Evolutionary conservation across 1,139 yeast species (phyloP).

Genomic region (Magnusiomyces ingens): DNA sequence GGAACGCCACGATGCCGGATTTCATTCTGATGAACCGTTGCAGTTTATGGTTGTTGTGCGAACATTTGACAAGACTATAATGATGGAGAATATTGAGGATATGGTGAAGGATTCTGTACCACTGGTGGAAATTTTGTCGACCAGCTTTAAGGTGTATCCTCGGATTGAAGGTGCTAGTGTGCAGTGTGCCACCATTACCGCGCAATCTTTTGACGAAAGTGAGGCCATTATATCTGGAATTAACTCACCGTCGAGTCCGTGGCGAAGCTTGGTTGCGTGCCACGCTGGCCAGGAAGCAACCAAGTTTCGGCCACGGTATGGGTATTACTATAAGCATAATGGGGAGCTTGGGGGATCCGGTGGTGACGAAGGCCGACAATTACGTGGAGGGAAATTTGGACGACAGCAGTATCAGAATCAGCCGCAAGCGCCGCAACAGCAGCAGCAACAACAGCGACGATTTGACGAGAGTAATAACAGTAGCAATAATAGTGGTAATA

Average conservation of each 20-base stretch:
- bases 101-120: not conserved
- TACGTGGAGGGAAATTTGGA: no score
- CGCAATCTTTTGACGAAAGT: not conserved
- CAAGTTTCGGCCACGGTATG: not conserved
- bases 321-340: not conserved
- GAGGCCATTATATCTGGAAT: not conserved
- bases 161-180: not conserved
- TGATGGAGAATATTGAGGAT: not conserved
- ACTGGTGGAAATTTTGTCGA: not conserved
- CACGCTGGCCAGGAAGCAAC: conserved; percentile 1
- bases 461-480: no score
- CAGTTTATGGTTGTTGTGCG: conserved; percentile 4
- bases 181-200: not conserved
- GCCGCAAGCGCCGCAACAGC: no score
- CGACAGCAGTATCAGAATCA: no score
- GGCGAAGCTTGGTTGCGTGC: conserved; percentile 3
- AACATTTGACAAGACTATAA: conserved; percentile 1
- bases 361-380: not conserved
- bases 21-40: not conserved
- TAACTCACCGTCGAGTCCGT: not conserved
- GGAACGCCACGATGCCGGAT: not conserved
- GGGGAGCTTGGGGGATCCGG: not conserved
- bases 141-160: not conserved
- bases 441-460: no score
- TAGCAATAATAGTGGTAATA: no score